These are phyloP conservation scores for Ramularia collo-cygni DNA, from an alignment of 2,329 filamentous ascomycete species.

Conservation along the genomic window DNA sequence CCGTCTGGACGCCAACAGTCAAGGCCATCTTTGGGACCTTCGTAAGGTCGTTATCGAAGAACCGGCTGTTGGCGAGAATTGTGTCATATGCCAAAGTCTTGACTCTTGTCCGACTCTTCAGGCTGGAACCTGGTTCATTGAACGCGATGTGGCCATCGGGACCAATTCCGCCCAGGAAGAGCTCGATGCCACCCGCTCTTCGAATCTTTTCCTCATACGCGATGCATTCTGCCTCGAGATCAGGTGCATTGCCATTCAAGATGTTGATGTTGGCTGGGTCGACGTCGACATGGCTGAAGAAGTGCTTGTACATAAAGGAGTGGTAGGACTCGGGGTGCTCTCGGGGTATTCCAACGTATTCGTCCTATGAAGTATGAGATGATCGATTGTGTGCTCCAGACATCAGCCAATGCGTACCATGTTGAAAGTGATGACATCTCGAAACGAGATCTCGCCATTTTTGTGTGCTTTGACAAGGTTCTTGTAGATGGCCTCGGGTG, in stretches of 20 bases:
- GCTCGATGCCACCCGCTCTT: slow-evolving; percentile 68
- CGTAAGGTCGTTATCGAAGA: slow-evolving; percentile 68
- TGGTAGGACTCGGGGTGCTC: slow-evolving; percentile 84
- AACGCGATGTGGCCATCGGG: slow-evolving; percentile 85
- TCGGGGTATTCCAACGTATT: slow-evolving; percentile 76
- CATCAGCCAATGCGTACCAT: slow-evolving; percentile 51
- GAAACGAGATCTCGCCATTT: slow-evolving; percentile 70
- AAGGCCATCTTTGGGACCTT: slow-evolving; percentile 75
- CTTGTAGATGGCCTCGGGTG: slow-evolving; percentile 70
- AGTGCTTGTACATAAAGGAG: slow-evolving; percentile 88
- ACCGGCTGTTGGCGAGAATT: slow-evolving; percentile 75
- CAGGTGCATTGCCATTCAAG: slow-evolving; percentile 70
- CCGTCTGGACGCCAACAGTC: slow-evolving; percentile 78
- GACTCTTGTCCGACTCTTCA: slow-evolving; percentile 71
- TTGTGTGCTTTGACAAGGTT: slow-evolving; percentile 66
- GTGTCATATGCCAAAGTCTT: slow-evolving; percentile 86
- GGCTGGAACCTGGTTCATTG: slow-evolving; percentile 78
- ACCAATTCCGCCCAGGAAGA: slow-evolving; percentile 79
- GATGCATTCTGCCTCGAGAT: slow-evolving; percentile 69
- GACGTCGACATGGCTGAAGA: slow-evolving; percentile 81
- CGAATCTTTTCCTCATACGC: slow-evolving; percentile 74
- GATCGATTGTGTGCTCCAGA: background rate
- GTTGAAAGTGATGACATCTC: slow-evolving; percentile 86
- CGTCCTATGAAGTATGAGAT: slow-evolving; percentile 51
- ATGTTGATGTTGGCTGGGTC: slow-evolving; percentile 78